These are phyloP conservation scores for Inga laurina DNA, from an alignment of 306 rosid genomes.

Conservation along the genomic window DNA sequence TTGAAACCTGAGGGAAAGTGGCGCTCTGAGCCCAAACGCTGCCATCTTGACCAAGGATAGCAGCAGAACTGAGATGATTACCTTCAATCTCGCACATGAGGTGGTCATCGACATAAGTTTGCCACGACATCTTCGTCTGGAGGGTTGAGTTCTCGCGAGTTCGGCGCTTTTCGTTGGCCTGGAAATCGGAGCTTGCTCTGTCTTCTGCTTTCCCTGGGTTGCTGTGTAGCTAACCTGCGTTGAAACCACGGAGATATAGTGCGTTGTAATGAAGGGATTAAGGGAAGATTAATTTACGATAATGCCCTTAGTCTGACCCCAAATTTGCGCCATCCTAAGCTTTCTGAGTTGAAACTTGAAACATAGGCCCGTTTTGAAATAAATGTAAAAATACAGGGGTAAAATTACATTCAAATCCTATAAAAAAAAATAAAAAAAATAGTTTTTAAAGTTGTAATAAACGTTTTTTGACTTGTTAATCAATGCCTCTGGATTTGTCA, in stretches of 20 bases:
- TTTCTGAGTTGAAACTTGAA: background rate
- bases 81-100: constrained; percentile 83
- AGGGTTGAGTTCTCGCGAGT: background rate
- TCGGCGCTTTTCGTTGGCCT: background rate
- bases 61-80: constrained; percentile 62
- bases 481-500: too few relatives aligned
- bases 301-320: background rate
- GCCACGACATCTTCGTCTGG: constrained; percentile 76
- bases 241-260: background rate
- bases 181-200: background rate
- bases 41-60: constrained; percentile 83
- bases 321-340: background rate
- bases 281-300: background rate
- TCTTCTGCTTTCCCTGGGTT: background rate
- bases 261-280: background rate
- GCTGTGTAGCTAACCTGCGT: background rate
- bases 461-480: too few relatives aligned
- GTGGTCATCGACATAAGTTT: constrained; percentile 84
- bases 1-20: constrained; percentile 74
- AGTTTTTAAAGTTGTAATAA: too few relatives aligned
- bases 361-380: background rate
- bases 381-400: too few relatives aligned
- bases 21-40: constrained; percentile 90
- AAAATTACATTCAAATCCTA: too few relatives aligned
- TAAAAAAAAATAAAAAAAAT: too few relatives aligned